Conservation (phyloP, 345 rosid species). For the Stellera chamaejasme region DNA sequence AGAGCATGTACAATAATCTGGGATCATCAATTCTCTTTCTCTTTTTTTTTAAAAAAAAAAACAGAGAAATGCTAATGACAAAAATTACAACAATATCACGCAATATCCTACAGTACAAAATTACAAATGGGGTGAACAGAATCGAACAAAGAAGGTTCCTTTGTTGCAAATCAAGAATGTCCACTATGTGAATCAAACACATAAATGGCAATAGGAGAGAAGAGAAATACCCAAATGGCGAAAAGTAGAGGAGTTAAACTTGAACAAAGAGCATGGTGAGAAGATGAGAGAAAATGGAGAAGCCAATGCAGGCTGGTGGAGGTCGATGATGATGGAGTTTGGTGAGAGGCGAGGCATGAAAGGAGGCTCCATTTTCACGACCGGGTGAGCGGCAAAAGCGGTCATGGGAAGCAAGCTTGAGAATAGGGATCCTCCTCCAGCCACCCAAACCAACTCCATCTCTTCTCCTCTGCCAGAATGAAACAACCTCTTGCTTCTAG, state of each 20-base stretch:
- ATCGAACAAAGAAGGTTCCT: too few relatives aligned
- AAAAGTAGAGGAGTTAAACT: constrained; percentile 21
- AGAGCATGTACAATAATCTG: too few relatives aligned
- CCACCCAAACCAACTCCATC: constrained; percentile 19
- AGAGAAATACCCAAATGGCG: constrained; percentile 27
- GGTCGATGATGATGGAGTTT: constrained; percentile 12
- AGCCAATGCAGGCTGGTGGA: constrained; percentile 14
- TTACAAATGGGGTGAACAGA: too few relatives aligned
- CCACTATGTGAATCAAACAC: too few relatives aligned
- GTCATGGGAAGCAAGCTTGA: constrained; percentile 30
- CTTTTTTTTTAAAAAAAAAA: background rate
- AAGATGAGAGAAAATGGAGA: constrained; percentile 8
- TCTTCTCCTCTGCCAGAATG: background rate
- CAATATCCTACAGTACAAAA: background rate
- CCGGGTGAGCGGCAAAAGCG: constrained; percentile 52
- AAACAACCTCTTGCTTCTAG: too few relatives aligned
- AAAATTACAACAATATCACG: background rate
- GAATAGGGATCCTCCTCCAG: constrained; percentile 35
- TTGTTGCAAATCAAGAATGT: too few relatives aligned
- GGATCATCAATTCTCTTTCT: too few relatives aligned
- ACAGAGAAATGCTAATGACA: background rate
- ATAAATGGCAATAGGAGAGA: too few relatives aligned
- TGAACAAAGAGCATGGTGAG: constrained; percentile 9
- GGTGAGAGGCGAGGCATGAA: constrained; percentile 21
- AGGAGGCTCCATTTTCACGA: constrained; percentile 32